Conservation (phyloP, 1,139 yeast species). For the Arxiozyma bovina region DNA sequence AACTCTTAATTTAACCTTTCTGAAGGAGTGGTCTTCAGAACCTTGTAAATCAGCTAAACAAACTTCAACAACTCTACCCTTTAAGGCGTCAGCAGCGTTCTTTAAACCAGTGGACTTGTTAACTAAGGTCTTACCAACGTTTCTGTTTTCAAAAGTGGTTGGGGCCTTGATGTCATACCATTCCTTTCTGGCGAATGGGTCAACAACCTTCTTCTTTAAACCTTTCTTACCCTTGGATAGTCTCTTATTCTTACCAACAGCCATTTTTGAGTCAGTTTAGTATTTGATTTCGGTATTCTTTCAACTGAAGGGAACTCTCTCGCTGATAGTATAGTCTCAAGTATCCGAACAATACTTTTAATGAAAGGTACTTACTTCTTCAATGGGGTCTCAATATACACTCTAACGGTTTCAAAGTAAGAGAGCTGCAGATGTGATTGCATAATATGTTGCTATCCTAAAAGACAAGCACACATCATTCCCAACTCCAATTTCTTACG, state of each 20-base stretch:
- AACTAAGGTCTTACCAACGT: slow-evolving; percentile 89
- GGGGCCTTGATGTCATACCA: slow-evolving; percentile 96
- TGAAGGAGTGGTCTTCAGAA: slow-evolving; percentile 87
- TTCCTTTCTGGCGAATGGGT: slow-evolving; percentile 92
- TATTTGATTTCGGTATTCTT: slow-evolving; percentile 6
- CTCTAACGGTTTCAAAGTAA: no score
- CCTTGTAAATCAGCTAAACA: slow-evolving; percentile 86
- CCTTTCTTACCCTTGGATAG: slow-evolving; percentile 94
- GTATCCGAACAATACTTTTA: no score
- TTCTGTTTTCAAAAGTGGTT: slow-evolving; percentile 86
- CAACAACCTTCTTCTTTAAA: slow-evolving; percentile 89
- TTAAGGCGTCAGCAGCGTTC: slow-evolving; percentile 86
- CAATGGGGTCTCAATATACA: not conserved
- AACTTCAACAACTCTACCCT: slow-evolving; percentile 84
- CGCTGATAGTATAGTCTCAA: not conserved
- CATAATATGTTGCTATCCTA: not conserved
- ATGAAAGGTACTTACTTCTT: not conserved
- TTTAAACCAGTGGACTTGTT: slow-evolving; percentile 90
- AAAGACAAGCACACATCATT: not conserved
- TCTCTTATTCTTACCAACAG: slow-evolving; percentile 96
- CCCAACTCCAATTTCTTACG: not conserved
- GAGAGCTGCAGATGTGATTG: not conserved
- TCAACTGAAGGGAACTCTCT: not conserved
- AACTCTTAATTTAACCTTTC: slow-evolving; percentile 81
- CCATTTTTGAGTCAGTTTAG: slow-evolving; percentile 41